Base-by-base conservation (phyloP, 2,329 filamentous ascomycete genomes). In the Verticillium zaregamsianum region DNA sequence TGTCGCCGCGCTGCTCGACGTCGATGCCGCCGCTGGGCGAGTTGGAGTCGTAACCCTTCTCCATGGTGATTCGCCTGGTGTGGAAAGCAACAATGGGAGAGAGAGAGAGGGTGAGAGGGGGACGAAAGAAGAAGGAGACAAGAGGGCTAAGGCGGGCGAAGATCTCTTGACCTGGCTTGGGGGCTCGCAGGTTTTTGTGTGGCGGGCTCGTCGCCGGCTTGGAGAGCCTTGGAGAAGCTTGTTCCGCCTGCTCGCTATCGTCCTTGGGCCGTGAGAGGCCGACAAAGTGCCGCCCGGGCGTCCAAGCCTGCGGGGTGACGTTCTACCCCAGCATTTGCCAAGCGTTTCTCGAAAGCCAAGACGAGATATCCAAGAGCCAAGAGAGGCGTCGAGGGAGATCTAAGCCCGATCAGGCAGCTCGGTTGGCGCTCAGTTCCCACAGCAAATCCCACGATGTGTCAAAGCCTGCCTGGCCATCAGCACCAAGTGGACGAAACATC, bases 1-100 rank as follows among this genome's bases (percentile, higher is more conserved):
- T 39, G 67, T 57, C 20, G 39, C 52, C 59, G 69, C 67, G 15
- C n/a, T 65, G 63, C 61, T 69, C 70, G 52, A 64, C 59, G 33
- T 65, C 68, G 9, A 55, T 55, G 17, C 15, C 40, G 40, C 40
- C 40, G 45, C 45, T 25, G 40, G 58, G 40, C 39, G 39, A 37
- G 31, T 54, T 20, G 40, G 58, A 35, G 32, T 45, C 58, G 58
- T 55, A 20, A 12, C 45, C 45, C 58, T 59, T 59, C 45, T 59
- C 58, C 58, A 59, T 59, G 17, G 6, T 49, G n/a, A 9, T 49
- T 23, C n/a, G 45, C 45, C 28, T 28, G 28, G 5, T 9, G 45
- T 49, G 23, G 45, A n/a, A 49, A 23, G 45, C 45, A 14, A 23
- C 45, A 25, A 25, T 49, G 56, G 20, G 5, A 20, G 33, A 9